Evolutionary conservation across 1,284 basidiomycete genomes (phyloP).

Genomic region (Cerrena zonata): DNA sequence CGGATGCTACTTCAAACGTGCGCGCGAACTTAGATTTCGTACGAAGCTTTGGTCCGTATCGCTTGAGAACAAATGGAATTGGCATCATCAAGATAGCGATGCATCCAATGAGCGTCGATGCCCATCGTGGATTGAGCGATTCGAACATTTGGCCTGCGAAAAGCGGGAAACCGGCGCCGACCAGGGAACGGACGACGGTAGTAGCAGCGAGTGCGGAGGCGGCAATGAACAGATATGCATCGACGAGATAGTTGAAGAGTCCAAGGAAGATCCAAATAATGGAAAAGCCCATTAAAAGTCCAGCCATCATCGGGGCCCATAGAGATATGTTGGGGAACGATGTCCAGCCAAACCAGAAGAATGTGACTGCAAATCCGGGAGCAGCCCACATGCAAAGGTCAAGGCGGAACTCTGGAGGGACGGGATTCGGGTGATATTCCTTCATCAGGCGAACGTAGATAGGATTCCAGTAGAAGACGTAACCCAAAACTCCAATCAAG

Average conservation of each 20-base stretch:
- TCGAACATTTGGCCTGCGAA: constrained; percentile 34
- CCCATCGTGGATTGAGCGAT: constrained; percentile 30
- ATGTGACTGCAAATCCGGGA: constrained; percentile 36
- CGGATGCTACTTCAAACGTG: constrained; percentile 13
- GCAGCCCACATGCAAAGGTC: constrained; percentile 37
- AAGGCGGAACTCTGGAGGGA: constrained; percentile 44
- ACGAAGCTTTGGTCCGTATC: constrained; percentile 26
- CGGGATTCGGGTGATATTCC: constrained; percentile 33
- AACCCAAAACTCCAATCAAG: constrained; percentile 18
- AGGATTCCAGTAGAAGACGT: constrained; percentile 29
- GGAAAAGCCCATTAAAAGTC: constrained; percentile 24
- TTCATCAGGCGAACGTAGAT: constrained; percentile 25
- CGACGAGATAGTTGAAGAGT: constrained; percentile 35
- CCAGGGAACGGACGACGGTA: constrained; percentile 32
- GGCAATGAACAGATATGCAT: constrained; percentile 34
- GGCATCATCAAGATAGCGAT: constrained; percentile 27
- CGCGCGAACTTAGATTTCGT: constrained; percentile 28
- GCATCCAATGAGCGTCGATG: constrained; percentile 28
- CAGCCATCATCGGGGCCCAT: constrained; percentile 29
- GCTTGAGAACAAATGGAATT: constrained; percentile 32
- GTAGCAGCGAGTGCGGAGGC: constrained; percentile 34
- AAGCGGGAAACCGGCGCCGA: constrained; percentile 35
- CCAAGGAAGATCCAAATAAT: constrained; percentile 30
- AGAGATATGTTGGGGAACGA: constrained; percentile 28
- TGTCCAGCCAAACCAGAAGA: constrained; percentile 46